A percentile compares a stretch with the other conserved stretches of the same genome.
phyloP scores from a whole-genome alignment of 1,284 basidiomycete genomes.

The Prillingera fragicola region DNA sequence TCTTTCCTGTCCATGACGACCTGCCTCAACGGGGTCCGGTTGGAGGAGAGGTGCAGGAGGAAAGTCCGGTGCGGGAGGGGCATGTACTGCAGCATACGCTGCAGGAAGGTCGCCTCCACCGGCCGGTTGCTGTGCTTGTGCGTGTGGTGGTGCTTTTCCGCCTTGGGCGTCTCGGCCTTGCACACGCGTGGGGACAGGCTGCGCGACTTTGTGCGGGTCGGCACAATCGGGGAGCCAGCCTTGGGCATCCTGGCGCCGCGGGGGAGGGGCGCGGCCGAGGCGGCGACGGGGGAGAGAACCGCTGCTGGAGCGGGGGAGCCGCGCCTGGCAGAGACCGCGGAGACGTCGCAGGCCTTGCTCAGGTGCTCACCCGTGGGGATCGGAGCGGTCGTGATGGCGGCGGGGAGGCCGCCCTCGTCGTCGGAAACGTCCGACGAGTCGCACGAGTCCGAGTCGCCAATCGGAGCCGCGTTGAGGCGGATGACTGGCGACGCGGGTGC shows the following conservation, averaged over 20 bases:
- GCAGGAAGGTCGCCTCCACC: slow-evolving; percentile 58
- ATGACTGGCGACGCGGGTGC: too few relatives aligned
- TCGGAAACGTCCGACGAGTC: not conserved
- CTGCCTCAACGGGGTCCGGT: slow-evolving; percentile 55
- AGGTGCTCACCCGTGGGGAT: not conserved
- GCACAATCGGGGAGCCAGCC: too few relatives aligned
- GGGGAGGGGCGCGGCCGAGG: too few relatives aligned
- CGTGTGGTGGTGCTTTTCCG: too few relatives aligned
- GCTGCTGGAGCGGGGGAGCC: not conserved
- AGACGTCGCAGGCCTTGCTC: not conserved
- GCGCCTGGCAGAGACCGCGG: not conserved
- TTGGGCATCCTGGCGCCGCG: too few relatives aligned
- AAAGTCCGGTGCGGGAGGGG: slow-evolving; percentile 84
- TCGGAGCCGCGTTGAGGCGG: not conserved
- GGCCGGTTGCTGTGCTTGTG: too few relatives aligned
- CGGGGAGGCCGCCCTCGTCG: too few relatives aligned
- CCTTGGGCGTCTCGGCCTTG: not conserved
- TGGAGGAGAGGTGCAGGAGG: slow-evolving; percentile 68
- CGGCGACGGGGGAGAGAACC: too few relatives aligned
- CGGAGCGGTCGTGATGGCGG: not conserved
- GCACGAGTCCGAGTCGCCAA: too few relatives aligned
- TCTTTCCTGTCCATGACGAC: slow-evolving; percentile 40
- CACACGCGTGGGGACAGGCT: too few relatives aligned
- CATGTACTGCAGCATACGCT: slow-evolving; percentile 84
- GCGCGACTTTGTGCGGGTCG: too few relatives aligned